Percentiles rank a stretch among this genome's conserved stretches.
Conservation (phyloP, 2,329 filamentous ascomycete species). For the Seiridium unicorne region DNA sequence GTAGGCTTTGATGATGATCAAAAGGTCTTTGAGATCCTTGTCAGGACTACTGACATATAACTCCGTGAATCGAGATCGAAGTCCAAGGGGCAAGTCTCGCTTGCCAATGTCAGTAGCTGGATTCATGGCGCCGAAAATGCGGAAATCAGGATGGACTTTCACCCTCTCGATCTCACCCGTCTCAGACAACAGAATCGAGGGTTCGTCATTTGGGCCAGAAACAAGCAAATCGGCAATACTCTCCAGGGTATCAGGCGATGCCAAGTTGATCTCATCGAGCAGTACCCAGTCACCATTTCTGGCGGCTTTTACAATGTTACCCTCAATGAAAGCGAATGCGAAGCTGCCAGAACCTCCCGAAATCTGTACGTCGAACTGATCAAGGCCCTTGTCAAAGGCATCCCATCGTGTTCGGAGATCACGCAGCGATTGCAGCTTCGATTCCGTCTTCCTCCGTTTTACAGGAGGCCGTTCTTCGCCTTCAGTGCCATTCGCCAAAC, state of each 20-base stretch:
- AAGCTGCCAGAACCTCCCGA: slow-evolving; percentile 72
- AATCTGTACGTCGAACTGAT: slow-evolving; percentile 78
- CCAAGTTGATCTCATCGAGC: slow-evolving; percentile 95
- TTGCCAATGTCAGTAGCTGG: slow-evolving; percentile 97
- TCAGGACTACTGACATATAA: slow-evolving; percentile 93
- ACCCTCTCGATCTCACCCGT: slow-evolving; percentile 91
- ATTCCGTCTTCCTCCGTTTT: slow-evolving; percentile 67
- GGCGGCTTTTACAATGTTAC: slow-evolving; percentile 93
- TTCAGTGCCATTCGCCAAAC: slow-evolving; percentile 30
- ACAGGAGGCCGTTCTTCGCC: slow-evolving; percentile 56
- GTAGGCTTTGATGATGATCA: slow-evolving; percentile 86
- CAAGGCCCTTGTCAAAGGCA: slow-evolving; percentile 70
- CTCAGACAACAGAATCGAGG: slow-evolving; percentile 87
- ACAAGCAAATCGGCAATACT: slow-evolving; percentile 86
- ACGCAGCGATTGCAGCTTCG: slow-evolving; percentile 63
- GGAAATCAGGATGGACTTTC: slow-evolving; percentile 85
- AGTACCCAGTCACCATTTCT: slow-evolving; percentile 96
- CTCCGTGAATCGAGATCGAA: slow-evolving; percentile 92
- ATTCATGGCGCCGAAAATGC: slow-evolving; percentile 98
- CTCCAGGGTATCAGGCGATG: slow-evolving; percentile 90
- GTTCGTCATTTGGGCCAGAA: slow-evolving; percentile 66
- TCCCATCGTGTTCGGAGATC: slow-evolving; percentile 72
- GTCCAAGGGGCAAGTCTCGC: slow-evolving; percentile 83
- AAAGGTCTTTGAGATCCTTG: slow-evolving; percentile 78
- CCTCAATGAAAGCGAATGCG: slow-evolving; percentile 94